These are phyloP conservation scores for Ceratobasidium sp. DNA, from an alignment of 1,284 basidiomycete genomes.

Conservation along the genomic window DNA sequence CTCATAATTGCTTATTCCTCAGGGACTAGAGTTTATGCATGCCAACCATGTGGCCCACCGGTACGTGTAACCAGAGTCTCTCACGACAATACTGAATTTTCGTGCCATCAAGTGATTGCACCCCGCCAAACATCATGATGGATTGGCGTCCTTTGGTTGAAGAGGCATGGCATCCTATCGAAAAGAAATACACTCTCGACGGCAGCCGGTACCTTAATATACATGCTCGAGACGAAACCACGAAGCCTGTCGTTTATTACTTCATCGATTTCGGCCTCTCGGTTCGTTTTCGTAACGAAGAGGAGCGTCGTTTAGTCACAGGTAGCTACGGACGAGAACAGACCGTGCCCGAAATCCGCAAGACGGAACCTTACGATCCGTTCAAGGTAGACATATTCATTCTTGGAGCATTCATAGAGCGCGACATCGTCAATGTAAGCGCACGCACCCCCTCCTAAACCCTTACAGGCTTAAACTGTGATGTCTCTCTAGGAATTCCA, in stretches of 20 bases:
- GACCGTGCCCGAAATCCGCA: slow-evolving; percentile 39
- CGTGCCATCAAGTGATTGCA: slow-evolving; percentile 19
- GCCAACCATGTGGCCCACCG: slow-evolving; percentile 41
- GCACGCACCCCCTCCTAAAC: too few relatives aligned
- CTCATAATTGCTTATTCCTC: neutral
- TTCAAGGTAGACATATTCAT: slow-evolving; percentile 47
- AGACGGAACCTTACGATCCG: slow-evolving; percentile 42
- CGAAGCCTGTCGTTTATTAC: slow-evolving; percentile 33
- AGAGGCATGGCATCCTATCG: slow-evolving; percentile 28
- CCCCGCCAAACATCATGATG: slow-evolving; percentile 46
- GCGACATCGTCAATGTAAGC: slow-evolving; percentile 31
- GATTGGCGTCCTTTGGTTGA: slow-evolving; percentile 14
- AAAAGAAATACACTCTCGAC: neutral
- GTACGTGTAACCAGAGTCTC: neutral
- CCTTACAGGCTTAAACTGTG: neutral
- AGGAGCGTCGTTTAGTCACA: slow-evolving; percentile 10
- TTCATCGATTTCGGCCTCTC: slow-evolving; percentile 48
- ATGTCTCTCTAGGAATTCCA: neutral
- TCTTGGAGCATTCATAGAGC: slow-evolving; percentile 34
- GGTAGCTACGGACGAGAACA: slow-evolving; percentile 22
- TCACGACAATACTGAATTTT: too few relatives aligned
- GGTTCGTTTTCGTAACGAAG: neutral
- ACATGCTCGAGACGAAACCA: neutral
- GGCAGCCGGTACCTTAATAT: neutral
- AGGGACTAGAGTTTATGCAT: slow-evolving; percentile 45